These are phyloP conservation scores for Candida pseudofarinosa DNA, from an alignment of 805 yeast genomes.

Conservation along the genomic window DNA sequence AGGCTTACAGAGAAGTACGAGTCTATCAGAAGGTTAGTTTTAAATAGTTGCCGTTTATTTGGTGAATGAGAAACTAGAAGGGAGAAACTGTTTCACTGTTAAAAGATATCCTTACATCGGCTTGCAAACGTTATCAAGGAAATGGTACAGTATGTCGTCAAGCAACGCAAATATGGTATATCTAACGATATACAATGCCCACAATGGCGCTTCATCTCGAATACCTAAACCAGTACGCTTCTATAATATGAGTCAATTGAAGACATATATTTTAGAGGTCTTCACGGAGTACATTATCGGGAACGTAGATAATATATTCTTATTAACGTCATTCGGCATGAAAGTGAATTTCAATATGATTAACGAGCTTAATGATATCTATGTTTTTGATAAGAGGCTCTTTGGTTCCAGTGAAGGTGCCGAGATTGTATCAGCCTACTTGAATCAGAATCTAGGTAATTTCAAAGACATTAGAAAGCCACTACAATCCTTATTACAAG, in stretches of 20 bases:
- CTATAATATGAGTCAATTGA: slow-evolving; percentile 30
- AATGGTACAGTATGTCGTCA: background rate
- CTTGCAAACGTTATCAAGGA: background rate
- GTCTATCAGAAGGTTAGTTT: too few relatives aligned
- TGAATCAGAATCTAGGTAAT: slow-evolving; percentile 9
- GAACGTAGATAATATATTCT: slow-evolving; percentile 34
- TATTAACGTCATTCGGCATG: slow-evolving; percentile 63
- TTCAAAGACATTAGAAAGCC: slow-evolving; percentile 8
- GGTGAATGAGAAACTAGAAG: too few relatives aligned
- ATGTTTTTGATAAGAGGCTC: slow-evolving; percentile 58
- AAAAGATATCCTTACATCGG: background rate
- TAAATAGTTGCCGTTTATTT: too few relatives aligned
- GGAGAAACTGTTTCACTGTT: background rate
- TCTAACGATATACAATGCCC: slow-evolving; percentile 33
- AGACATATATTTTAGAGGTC: slow-evolving; percentile 22
- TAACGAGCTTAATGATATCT: slow-evolving; percentile 52
- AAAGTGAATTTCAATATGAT: slow-evolving; percentile 52
- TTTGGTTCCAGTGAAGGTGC: slow-evolving; percentile 32
- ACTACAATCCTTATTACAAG: slow-evolving; percentile 1
- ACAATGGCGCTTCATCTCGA: slow-evolving; percentile 29
- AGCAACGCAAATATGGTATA: slow-evolving; percentile 8
- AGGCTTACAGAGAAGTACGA: too few relatives aligned
- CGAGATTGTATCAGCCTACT: slow-evolving; percentile 7
- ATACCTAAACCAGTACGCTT: slow-evolving; percentile 41
- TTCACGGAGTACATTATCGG: slow-evolving; percentile 20